phyloP scores from a whole-genome alignment of 2,329 filamentous ascomycete genomes.

The Pestalotiopsis sp. region DNA sequence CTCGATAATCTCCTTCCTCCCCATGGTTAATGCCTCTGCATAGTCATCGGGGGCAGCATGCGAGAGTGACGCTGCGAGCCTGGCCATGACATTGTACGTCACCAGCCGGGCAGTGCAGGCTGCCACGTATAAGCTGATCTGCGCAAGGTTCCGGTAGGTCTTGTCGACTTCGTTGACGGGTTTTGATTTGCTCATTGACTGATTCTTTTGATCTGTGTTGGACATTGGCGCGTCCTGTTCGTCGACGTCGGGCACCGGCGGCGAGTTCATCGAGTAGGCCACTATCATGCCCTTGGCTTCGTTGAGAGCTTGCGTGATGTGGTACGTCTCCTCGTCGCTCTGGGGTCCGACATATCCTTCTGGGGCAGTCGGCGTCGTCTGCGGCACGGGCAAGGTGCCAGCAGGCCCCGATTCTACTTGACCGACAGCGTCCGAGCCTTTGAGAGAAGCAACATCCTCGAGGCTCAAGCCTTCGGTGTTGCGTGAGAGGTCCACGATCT shows the following conservation, averaged over 20 bases:
- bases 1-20: conserved; percentile 4
- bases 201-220: not conserved
- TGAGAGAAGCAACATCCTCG: not conserved
- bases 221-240: not conserved
- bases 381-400: conserved; percentile 7
- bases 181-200: not conserved
- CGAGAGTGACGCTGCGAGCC: conserved; percentile 1
- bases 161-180: not conserved
- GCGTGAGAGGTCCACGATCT: not conserved
- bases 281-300: conserved; percentile 6
- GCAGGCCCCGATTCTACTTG: not conserved
- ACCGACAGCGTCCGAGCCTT: conserved; percentile 1
- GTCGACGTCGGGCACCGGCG: not conserved
- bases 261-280: not conserved
- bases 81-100: conserved; percentile 12
- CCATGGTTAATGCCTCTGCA: conserved; percentile 2
- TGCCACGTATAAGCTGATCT: conserved; percentile 1
- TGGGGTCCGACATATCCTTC: not conserved
- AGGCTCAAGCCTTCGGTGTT: not conserved
- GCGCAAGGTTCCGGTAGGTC: conserved; percentile 5
- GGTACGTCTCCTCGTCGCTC: not conserved
- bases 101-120: conserved; percentile 9
- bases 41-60: conserved; percentile 2
- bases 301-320: not conserved
- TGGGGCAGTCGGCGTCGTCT: not conserved